These are phyloP conservation scores for Fereydounia khargensis DNA, from an alignment of 1,284 basidiomycete species.

Conservation along the genomic window DNA sequence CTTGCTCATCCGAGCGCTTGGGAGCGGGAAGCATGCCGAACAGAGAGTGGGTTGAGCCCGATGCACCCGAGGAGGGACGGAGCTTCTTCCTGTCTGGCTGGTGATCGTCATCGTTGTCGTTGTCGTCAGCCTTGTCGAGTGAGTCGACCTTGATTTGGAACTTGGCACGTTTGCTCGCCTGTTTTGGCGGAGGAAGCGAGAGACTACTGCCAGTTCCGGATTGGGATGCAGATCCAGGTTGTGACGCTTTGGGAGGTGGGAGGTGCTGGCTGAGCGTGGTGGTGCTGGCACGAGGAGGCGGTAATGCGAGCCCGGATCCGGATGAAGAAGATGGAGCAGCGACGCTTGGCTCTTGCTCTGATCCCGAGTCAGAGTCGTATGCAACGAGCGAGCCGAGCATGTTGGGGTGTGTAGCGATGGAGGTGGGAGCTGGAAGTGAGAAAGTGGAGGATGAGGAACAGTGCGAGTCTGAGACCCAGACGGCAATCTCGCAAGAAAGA, in stretches of 20 bases:
- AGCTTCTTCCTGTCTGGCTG: constrained; percentile 7
- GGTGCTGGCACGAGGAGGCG: too few relatives aligned
- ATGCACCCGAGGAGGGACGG: neutral
- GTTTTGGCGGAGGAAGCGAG: constrained; percentile 10
- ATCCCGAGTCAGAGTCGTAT: constrained; percentile 17
- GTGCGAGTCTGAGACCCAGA: too few relatives aligned
- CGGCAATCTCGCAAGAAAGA: too few relatives aligned
- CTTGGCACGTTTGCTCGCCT: constrained; percentile 9
- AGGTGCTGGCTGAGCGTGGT: too few relatives aligned
- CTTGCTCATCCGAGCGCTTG: constrained; percentile 21
- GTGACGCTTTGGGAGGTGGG: too few relatives aligned
- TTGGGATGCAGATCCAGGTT: constrained; percentile 6
- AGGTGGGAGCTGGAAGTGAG: too few relatives aligned
- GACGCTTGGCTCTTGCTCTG: neutral
- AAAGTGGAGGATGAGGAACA: too few relatives aligned
- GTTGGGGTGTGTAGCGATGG: too few relatives aligned
- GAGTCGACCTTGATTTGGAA: constrained; percentile 28
- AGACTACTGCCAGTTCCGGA: constrained; percentile 3
- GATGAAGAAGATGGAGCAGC: neutral
- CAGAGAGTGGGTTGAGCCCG: constrained; percentile 21
- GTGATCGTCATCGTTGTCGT: constrained; percentile 2
- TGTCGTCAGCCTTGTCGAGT: constrained; percentile 2
- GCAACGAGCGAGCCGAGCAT: constrained; percentile 8
- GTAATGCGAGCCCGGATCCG: neutral
- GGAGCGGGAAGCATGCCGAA: constrained; percentile 52